phyloP scores from a whole-genome alignment of 176 grass and related monocot genomes.

The sorghum (Sorghum bicolor) region Sorghum_bicolor_NCBIv3 NC_012879.2:35266001-35266500 shows the following conservation, averaged over 20 bases:
- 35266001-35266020: background rate
- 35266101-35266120: constrained; percentile 7
- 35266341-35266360: constrained; percentile 72
- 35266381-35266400: constrained; percentile 39
- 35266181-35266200: constrained; percentile 89
- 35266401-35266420: background rate
- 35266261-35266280: constrained; percentile 17
- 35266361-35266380: constrained; percentile 98
- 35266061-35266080: constrained; percentile 1
- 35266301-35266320: constrained; percentile 70
- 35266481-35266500: background rate
- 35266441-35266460: background rate
- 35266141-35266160: constrained; percentile 29
- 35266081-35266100: constrained; percentile 1
- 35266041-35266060: background rate
- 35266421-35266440: background rate
- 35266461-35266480: background rate
- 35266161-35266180: constrained; percentile 54
- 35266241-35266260: constrained; percentile 23
- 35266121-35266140: constrained; percentile 19
- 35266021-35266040: background rate
- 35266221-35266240: constrained; percentile 23
- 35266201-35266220: constrained; percentile 11
- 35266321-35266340: constrained; percentile 81
- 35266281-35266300: constrained; percentile 63